Evolutionary conservation across 1,284 basidiomycete genomes (phyloP), one percentile per base, ranked within the genome.

Genomic region (Sparassis latifolia): DNA sequence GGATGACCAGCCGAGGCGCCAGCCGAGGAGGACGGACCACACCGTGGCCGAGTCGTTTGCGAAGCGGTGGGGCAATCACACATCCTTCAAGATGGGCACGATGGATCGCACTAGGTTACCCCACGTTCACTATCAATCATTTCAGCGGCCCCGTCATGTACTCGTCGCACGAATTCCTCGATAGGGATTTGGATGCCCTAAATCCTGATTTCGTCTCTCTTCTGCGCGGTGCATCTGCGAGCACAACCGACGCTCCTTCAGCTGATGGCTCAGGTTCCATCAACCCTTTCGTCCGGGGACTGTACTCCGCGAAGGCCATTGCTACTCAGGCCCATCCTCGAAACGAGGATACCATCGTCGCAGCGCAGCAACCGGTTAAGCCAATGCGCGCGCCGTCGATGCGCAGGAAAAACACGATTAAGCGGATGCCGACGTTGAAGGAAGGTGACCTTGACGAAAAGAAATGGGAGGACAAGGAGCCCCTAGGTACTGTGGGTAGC

Each of bases 41-140:
- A 92, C 89, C 3, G 97, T 98, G 92, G 83, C 96, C 12, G 92
- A 97, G 58, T 91, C 94, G 0, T 93, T 98, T 64, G 76, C 80
- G 49, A 97, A 97, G 70, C 82, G 94, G 3, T 98, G 94, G 92
- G 89, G 85, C 3, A 96, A 92, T 61, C 94, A 98, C 64, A 80
- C 87, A 0, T 88, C 86, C 0, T 97, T 98, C 81, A 90, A 93
- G 67, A 70, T 86, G 3, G 86, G 90, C 12, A 72, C 75, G 1
- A 71, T 82, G 45, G 88, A 94, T 63, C 80, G 89, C 82, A 0
- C n/a, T n/a, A 37, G 93, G 93, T 4, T 86, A 78, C 66, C 84
- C 88, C 0, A 88, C 90, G 0, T 99, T 99, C 69, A 95, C 89
- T 0, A 78, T 98, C 69, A 90, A 85, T 64, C 96, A 98, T 66